phyloP scores from a whole-genome alignment of 139 green algal genomes.

The Raphidocelis subcapitata region DNA sequence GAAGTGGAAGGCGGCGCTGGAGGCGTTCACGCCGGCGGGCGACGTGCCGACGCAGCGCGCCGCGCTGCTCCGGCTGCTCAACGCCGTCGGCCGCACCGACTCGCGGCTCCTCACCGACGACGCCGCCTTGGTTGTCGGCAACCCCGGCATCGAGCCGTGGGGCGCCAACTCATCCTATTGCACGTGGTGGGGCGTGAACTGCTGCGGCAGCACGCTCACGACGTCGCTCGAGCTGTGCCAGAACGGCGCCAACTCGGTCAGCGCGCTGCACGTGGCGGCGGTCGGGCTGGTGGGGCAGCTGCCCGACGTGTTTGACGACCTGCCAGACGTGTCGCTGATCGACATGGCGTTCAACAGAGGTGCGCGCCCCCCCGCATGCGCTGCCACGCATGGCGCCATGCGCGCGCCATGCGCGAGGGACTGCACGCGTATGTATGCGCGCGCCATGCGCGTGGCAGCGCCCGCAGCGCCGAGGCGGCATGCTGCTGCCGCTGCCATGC shows the following conservation, averaged over 20 bases:
- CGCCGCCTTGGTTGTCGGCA: background rate
- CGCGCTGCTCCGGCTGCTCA: slow-evolving; percentile 8
- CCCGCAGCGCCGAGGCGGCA: background rate
- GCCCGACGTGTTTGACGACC: slow-evolving; percentile 8
- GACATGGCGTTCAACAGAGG: slow-evolving; percentile 19
- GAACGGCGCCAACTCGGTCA: slow-evolving; percentile 4
- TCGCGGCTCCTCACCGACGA: background rate
- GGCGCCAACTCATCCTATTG: slow-evolving; percentile 15
- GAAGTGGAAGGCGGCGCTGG: background rate
- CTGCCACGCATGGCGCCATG: background rate
- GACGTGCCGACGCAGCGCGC: slow-evolving; percentile 17
- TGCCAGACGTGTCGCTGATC: slow-evolving; percentile 23
- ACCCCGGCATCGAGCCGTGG: slow-evolving; percentile 1
- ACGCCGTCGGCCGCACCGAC: background rate
- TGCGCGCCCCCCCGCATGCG: no score
- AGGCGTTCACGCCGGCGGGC: background rate
- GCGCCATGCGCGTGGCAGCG: background rate
- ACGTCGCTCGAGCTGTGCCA: background rate
- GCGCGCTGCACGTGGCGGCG: slow-evolving; percentile 5
- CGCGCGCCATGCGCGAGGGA: background rate
- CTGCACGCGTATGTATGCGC: background rate
- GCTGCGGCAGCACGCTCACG: slow-evolving; percentile 9
- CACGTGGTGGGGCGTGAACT: slow-evolving; percentile 28
- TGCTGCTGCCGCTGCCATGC: background rate
- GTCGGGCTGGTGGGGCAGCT: slow-evolving; percentile 13